These are phyloP conservation scores for Quercus robur DNA, from an alignment of 306 rosid genomes.

Conservation along the genomic window DNA sequence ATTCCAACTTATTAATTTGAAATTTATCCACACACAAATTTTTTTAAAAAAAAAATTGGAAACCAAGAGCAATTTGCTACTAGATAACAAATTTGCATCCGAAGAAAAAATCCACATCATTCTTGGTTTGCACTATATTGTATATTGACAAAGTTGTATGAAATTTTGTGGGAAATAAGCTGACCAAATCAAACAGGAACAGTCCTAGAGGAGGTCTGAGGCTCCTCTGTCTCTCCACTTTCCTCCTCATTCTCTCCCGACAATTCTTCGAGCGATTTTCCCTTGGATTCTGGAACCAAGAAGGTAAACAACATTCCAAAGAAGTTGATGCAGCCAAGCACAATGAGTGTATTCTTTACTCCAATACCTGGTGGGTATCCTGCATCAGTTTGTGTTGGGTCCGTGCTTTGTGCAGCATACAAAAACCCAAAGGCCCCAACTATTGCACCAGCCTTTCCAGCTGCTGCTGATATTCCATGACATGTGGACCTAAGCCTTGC, in stretches of 20 bases:
- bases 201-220: conserved; percentile 23
- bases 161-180: neutral
- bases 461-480: conserved; percentile 89
- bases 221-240: conserved; percentile 3
- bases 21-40: too few species aligned
- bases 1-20: too few species aligned
- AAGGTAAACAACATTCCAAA: conserved; percentile 57
- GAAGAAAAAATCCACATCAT: too few species aligned
- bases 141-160: neutral
- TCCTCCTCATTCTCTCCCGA: conserved; percentile 65
- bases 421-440: conserved; percentile 89
- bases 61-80: neutral
- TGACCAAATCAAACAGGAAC: conserved; percentile 38
- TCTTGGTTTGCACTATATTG: too few species aligned
- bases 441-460: conserved; percentile 91
- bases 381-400: conserved; percentile 25
- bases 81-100: neutral
- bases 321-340: conserved; percentile 75
- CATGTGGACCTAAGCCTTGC: conserved; percentile 89
- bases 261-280: conserved; percentile 82
- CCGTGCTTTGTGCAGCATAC: conserved; percentile 63
- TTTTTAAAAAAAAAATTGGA: too few species aligned
- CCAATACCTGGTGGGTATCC: conserved; percentile 89
- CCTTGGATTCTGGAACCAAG: conserved; percentile 84
- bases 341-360: conserved; percentile 52